Evolutionary conservation across 352 stramenopile genomes (phyloP).

Genomic region (Aphanomyces euteiches): DNA sequence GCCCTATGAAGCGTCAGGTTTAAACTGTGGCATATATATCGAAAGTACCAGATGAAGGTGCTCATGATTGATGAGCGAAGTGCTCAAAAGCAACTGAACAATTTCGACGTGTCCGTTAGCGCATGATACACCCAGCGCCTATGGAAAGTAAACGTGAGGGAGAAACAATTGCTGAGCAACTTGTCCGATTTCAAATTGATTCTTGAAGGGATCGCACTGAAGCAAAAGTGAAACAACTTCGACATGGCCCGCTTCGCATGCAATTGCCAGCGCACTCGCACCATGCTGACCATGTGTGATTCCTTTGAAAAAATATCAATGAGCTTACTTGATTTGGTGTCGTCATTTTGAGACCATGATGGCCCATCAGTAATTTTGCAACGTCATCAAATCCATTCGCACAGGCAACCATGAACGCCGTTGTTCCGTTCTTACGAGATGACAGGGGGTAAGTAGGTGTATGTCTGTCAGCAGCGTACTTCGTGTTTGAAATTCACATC

Average conservation of each 20-base stretch:
- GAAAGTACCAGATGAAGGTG: conserved; percentile 6
- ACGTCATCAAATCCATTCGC: conserved; percentile 2
- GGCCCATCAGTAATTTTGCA: background rate
- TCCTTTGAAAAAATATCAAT: background rate
- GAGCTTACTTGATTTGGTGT: background rate
- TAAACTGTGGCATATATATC: too few relatives aligned
- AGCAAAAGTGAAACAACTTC: background rate
- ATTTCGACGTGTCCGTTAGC: background rate
- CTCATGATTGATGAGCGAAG: background rate
- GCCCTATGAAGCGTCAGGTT: conserved; percentile 7
- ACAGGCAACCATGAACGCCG: conserved; percentile 9
- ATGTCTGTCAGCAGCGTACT: background rate
- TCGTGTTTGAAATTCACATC: conserved; percentile 8
- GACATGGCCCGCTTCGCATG: background rate
- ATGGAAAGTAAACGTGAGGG: too few relatives aligned
- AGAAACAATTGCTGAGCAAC: too few relatives aligned
- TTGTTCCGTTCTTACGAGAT: conserved; percentile 9
- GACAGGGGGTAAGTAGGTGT: too few relatives aligned
- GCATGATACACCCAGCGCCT: background rate
- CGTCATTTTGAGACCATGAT: background rate
- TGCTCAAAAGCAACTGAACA: background rate
- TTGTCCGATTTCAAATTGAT: background rate
- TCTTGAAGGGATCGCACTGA: background rate
- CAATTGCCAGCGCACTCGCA: conserved; percentile 11
- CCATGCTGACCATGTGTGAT: background rate